Evolutionary conservation across 2,329 filamentous ascomycete species (phyloP), one percentile per base, ranked within the genome.

Genomic region (Trichoderma atroviride): DNA sequence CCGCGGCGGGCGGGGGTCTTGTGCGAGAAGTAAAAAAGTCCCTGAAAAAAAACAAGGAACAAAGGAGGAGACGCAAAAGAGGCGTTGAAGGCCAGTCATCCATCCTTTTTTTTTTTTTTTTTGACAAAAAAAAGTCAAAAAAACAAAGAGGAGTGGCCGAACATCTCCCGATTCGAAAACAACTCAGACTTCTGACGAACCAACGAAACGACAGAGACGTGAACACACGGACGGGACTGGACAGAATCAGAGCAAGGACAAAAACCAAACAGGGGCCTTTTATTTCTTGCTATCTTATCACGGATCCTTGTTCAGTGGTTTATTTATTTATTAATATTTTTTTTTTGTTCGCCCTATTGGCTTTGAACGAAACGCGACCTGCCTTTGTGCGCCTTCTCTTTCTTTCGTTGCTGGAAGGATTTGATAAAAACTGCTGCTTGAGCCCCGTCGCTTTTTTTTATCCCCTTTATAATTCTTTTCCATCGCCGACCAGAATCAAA

Each of bases 321-420:
- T n/a, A n/a, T n/a, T n/a, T 63, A 22, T 69, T 33, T 43, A 24
- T 35, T 33, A n/a, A n/a, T 53, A 19, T 53, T 59, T 58, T 27
- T 43, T 27, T 47, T 29, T 60, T 68, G n/a, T 9, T 50, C 43
- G n/a, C 43, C 9, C 43, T 11, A 5, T n/a, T 22, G n/a, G 43
- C n/a, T 50, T 50, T 47, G n/a, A 50, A 50, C 9, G n/a, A 2
- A 22, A 50, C 43, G 43, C 43, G 43, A 11, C 43, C 7, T 43
- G 37, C 16, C 37, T 43, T 22, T 22, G 19, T 22, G 19, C 22
- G 43, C 19, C 31, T 33, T 33, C 1, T 31, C 29, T 31, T 31
- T 33, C 27, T 22, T 50, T 50, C n/a, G 11, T 50, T 10, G 19
- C 10, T 5, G 19, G 43, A 7, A 4, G n/a, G 10, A 50, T 47